Conservation (phyloP, 441 rosid species). For the Omphalea diandra region DNA sequence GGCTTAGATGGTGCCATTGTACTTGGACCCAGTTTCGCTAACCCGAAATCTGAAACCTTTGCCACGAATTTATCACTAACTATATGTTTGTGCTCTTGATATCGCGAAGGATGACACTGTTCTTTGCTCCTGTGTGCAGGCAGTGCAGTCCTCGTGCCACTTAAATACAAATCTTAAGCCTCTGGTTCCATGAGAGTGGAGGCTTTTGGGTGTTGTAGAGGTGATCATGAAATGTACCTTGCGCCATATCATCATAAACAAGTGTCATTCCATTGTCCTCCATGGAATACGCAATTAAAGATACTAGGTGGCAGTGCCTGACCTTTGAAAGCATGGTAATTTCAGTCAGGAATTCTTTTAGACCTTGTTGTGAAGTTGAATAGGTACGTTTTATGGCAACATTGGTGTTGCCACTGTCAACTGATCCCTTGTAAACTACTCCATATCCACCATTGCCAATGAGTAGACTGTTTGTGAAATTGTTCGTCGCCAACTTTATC, state of each 20-base stretch:
- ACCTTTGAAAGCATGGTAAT: conserved; percentile 85
- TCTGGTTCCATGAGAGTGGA: conserved; percentile 78
- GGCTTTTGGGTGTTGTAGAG: conserved; percentile 74
- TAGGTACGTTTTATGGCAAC: conserved; percentile 86
- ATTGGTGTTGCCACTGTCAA: conserved; percentile 58
- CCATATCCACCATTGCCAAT: conserved; percentile 90
- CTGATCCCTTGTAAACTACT: conserved; percentile 70
- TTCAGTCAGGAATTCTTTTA: conserved; percentile 85
- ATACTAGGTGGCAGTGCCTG: conserved; percentile 82
- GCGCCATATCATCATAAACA: conserved; percentile 87
- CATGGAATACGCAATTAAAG: conserved; percentile 74
- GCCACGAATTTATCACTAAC: conserved; percentile 84
- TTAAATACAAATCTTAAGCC: conserved; percentile 85
- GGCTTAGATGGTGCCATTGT: conserved; percentile 55
- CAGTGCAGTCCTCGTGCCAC: conserved; percentile 86
- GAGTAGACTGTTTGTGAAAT: conserved; percentile 63
- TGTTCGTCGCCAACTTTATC: conserved; percentile 73
- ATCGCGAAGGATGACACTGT: conserved; percentile 82
- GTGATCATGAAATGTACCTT: conserved; percentile 82
- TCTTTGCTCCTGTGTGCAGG: conserved; percentile 83
- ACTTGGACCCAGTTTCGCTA: conserved; percentile 71
- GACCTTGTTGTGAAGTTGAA: conserved; percentile 83
- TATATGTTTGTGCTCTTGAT: conserved; percentile 83
- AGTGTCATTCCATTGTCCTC: conserved; percentile 85
- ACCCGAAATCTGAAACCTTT: conserved; percentile 85